These are phyloP conservation scores for Prinsepia uniflora DNA, from an alignment of 306 rosid species.

Conservation along the genomic window DNA sequence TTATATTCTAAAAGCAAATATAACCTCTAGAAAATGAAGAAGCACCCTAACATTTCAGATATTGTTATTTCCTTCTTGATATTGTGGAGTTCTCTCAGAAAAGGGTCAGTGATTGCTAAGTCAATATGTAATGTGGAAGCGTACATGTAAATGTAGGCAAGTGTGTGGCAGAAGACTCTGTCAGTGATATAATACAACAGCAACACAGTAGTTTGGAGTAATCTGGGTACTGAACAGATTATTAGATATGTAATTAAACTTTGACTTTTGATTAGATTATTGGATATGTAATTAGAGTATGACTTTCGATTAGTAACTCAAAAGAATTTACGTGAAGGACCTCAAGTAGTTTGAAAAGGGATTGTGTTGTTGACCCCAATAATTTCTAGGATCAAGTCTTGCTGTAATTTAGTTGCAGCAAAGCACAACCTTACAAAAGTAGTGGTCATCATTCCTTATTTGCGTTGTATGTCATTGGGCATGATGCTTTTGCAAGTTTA, in stretches of 20 bases:
- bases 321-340: neutral
- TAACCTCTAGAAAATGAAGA: neutral
- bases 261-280: neutral
- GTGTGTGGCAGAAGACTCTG: neutral
- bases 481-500: neutral
- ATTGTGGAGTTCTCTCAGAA: no score
- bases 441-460: neutral
- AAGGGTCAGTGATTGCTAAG: neutral
- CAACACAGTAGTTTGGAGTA: neutral
- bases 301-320: neutral
- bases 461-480: neutral
- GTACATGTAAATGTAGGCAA: neutral
- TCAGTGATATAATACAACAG: neutral
- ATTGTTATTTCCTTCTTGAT: no score
- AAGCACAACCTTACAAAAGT: neutral
- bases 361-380: neutral
- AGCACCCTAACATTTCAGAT: neutral
- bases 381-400: neutral
- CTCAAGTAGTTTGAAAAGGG: neutral
- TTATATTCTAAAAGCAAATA: neutral
- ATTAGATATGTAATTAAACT: neutral
- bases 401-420: neutral
- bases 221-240: neutral
- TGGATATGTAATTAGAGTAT: neutral
- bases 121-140: neutral